Base-by-base conservation (phyloP, 2,329 filamentous ascomycete species). In the Pyrenochaeta sp. region DNA sequence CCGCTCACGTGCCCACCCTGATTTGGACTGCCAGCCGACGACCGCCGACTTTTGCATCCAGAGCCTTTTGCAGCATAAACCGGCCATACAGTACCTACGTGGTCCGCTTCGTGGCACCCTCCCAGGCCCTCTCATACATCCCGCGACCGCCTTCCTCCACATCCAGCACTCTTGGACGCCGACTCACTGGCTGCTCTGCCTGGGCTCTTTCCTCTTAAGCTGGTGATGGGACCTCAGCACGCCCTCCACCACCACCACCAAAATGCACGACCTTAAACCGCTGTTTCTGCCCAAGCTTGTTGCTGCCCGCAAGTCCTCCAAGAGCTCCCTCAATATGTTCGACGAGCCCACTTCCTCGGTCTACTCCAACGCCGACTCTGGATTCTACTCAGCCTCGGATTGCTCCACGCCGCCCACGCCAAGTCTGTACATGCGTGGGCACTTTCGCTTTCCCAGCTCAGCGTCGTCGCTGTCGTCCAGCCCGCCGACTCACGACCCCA, bases 381-480 rank as follows among this genome's bases (percentile, higher is more conserved):
- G 65, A 14, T 69, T 69, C 53, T 69, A 67, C 55, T 84, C 81
- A 13, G 78, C 78, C 8, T 90, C 88, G 14, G 87, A 88, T 56
- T 76, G 85, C 55, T 82, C 84, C 9, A 86, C 87, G 14, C 88
- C 88, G 37, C 74, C 86, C 24, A 89, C 87, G 28, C 86, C 88
- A 15, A 88, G 85, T 13, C 89, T 88, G 63, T 86, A 85, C 35
- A 58, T 66, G 34, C 81, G 81, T 47, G 82, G 82, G 22, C 85
- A 88, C 68, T 73, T 81, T 35, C 81, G 85, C 58, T 83, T 82
- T 58, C 81, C 85, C 17, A 93, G 89, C 73, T 94, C 90, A 0
- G 80, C 81, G 19, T 96, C 91, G 1, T 96, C 91, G 4, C 77
- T 90, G 43, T 86, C 88, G 42, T 75, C 79, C 26, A 69, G 67